These are phyloP conservation scores for Scedosporium aurantiacum DNA, from an alignment of 2,329 filamentous ascomycete species.

Conservation along the genomic window DNA sequence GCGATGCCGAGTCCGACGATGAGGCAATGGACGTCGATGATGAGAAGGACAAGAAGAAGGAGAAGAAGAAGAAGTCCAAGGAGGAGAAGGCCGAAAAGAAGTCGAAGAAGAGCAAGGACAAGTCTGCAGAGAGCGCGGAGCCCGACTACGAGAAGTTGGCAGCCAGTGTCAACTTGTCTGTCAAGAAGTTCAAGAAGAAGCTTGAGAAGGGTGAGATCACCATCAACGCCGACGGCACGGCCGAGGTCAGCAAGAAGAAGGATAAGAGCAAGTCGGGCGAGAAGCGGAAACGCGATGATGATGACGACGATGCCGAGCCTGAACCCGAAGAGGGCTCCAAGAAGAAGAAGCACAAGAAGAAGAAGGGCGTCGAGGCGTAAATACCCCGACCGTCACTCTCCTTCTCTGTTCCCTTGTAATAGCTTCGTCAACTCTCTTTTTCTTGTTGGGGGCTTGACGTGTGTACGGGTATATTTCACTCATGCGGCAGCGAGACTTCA, in stretches of 20 bases:
- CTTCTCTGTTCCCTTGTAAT: neutral
- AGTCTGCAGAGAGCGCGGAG: conserved; percentile 36
- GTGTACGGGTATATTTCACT: neutral
- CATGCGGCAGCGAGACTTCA: neutral
- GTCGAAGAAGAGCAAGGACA: conserved; percentile 25
- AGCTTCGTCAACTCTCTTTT: neutral
- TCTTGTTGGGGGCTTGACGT: neutral
- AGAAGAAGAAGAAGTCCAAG: conserved; percentile 31
- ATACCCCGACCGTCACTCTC: neutral
- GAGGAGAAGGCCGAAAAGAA: conserved; percentile 29
- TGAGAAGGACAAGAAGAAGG: conserved; percentile 24
- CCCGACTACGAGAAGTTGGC: conserved; percentile 50
- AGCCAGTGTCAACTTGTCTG: conserved; percentile 55
- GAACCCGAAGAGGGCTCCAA: conserved; percentile 44
- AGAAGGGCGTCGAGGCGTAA: conserved; percentile 21
- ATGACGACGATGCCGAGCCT: conserved; percentile 14
- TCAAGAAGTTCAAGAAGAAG: conserved; percentile 70
- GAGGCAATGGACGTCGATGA: conserved; percentile 26
- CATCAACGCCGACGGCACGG: conserved; percentile 52
- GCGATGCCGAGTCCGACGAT: conserved; percentile 14
- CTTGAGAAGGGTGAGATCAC: conserved; percentile 65
- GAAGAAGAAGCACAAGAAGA: conserved; percentile 44
- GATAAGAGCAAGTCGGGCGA: conserved; percentile 51
- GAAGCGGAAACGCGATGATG: conserved; percentile 52
- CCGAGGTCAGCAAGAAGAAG: conserved; percentile 62